Evolutionary conservation across 371 early-diverging fungal species (phyloP).

Genomic region (Dipsacomyces acuminosporus): DNA sequence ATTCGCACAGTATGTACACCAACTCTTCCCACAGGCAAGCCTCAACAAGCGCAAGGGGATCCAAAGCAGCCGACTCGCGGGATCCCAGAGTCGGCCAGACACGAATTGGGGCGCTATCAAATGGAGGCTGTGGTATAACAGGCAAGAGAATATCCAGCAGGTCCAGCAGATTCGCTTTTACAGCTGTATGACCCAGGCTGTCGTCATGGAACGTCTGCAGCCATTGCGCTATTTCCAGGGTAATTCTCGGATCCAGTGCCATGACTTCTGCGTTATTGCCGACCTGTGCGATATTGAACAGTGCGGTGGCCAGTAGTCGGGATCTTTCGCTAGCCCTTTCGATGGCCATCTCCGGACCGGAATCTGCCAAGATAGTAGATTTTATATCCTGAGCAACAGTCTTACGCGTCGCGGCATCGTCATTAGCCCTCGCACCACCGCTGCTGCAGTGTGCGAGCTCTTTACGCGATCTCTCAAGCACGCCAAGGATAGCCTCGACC

Average conservation of each 20-base stretch:
- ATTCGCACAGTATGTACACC: constrained; percentile 20
- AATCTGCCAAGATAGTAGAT: constrained; percentile 7
- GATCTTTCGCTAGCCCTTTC: constrained; percentile 24
- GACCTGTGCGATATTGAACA: constrained; percentile 38
- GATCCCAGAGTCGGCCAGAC: constrained; percentile 26
- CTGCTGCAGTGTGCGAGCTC: constrained; percentile 10
- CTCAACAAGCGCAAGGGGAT: constrained; percentile 38
- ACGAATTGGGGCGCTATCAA: constrained; percentile 16
- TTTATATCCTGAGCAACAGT: not conserved
- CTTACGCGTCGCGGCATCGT: too few relatives aligned
- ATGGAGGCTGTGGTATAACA: constrained; percentile 17
- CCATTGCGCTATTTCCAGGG: constrained; percentile 34
- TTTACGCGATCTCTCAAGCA: constrained; percentile 24
- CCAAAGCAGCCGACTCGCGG: constrained; percentile 12
- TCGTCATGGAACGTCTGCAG: constrained; percentile 13
- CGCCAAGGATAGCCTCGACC: constrained; percentile 32
- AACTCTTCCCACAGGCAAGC: constrained; percentile 46
- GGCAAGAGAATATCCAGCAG: constrained; percentile 32
- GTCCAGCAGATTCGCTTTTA: constrained; percentile 31
- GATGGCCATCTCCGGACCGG: constrained; percentile 11
- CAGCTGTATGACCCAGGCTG: not conserved
- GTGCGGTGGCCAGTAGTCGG: constrained; percentile 20
- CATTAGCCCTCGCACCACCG: not conserved
- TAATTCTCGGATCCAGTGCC: constrained; percentile 37
- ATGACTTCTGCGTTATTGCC: constrained; percentile 30